A percentile compares a stretch with the other conserved stretches of the same genome.
These are phyloP conservation scores for Viola odorata DNA, from an alignment of 345 rosid genomes.

Conservation along the genomic window DNA sequence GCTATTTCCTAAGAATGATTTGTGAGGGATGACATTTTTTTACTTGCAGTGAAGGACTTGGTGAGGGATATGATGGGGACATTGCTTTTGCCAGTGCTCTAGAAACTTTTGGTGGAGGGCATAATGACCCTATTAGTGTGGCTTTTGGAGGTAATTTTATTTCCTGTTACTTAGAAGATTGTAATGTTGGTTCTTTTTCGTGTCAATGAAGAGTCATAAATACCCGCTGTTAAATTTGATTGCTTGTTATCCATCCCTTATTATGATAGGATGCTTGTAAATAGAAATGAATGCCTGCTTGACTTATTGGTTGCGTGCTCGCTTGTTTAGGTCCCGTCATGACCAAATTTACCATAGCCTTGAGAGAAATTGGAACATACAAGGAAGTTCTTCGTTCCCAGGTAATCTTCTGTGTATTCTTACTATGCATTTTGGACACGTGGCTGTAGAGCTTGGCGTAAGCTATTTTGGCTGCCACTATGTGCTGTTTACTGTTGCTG, in stretches of 20 bases:
- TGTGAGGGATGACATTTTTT: slow-evolving; percentile 12
- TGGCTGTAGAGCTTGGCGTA: too few relatives aligned
- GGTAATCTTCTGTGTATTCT: slow-evolving; percentile 35
- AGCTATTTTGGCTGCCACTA: too few relatives aligned
- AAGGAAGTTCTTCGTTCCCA: slow-evolving; percentile 97
- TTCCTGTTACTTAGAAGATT: not conserved
- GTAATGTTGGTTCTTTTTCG: not conserved
- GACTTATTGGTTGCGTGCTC: slow-evolving; percentile 19
- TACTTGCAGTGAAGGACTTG: slow-evolving; percentile 83
- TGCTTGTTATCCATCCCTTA: not conserved
- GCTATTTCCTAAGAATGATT: slow-evolving; percentile 1
- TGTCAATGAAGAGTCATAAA: not conserved
- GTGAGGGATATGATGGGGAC: slow-evolving; percentile 95
- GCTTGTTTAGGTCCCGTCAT: slow-evolving; percentile 78
- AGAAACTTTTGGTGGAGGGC: slow-evolving; percentile 98
- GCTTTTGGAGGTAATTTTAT: slow-evolving; percentile 86
- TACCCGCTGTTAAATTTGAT: not conserved
- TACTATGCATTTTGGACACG: not conserved
- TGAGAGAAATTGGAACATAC: slow-evolving; percentile 98
- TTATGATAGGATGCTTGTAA: not conserved
- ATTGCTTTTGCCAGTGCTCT: slow-evolving; percentile 96
- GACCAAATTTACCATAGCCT: slow-evolving; percentile 97
- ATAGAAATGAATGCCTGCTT: not conserved
- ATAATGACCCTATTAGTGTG: slow-evolving; percentile 94
- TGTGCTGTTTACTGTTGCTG: too few relatives aligned